Base-by-base conservation (phyloP, 208 protist species). In the Trypanosoma avium region DNA sequence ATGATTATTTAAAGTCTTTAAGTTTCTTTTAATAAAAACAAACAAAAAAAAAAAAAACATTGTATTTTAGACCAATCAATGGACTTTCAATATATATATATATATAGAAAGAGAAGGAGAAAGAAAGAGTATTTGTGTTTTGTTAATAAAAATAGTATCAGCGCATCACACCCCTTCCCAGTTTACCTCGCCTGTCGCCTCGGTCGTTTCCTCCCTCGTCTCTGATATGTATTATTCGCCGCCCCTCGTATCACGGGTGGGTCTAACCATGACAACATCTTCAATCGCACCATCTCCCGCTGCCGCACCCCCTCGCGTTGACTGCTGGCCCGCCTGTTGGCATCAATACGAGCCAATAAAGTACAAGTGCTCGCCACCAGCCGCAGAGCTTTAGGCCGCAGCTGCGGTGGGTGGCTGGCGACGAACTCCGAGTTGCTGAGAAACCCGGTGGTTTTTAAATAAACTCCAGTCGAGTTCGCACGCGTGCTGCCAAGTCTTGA, bases 391-490 rank as follows among this genome's bases (percentile, higher is more conserved):
- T 93, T 94, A 0, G 86, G 85, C 6, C 90, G 87, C 29, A 96
- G 76, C 66, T 90, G 85, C 26, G 90, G 84, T 24, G 84, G 83
- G 45, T 90, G 66, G 62, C 91, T 94, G 0, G 75, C 72, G 10
- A 96, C 84, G 42, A 96, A 56, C 46, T 96, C 90, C 24, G 69
- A 83, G 67, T 94, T 96, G 65, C 81, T 90, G 27, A 96, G 80
- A 64, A 96, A 96, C 0, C 90, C 90, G 13, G 84, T 88, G 15
- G 90, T 96, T 46, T 79, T 81, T 32, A 96, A 73, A 0, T 74
- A 66, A 33, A 96, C 73, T 17, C 90, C 90, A 42, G 70, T 82
- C n/a, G 65, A 57, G 35, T 77, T 82, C 17, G 60, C 77, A 38
- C 87, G 87, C 24, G 61, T 73, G 66, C 86, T 93, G 40, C 90